Conservation (phyloP, 2,329 filamentous ascomycete species). For the Exophiala dermatitidis region DNA sequence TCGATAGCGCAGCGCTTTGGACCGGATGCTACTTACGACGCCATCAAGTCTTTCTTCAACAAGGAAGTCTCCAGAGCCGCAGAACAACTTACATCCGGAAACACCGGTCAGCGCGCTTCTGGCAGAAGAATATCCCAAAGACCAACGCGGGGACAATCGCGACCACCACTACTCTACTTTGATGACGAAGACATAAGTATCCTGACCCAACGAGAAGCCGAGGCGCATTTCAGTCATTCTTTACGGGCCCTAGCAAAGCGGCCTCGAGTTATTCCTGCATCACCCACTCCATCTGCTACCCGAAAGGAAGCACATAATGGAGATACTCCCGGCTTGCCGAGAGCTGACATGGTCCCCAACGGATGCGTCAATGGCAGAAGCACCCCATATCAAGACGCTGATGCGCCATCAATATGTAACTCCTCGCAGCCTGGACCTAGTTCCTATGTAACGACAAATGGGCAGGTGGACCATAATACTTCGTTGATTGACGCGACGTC, state of each 20-base stretch:
- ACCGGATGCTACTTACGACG: constrained; percentile 11
- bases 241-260: constrained; percentile 13
- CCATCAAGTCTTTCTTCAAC: constrained; percentile 18
- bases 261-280: constrained; percentile 5
- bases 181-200: constrained; percentile 20
- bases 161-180: constrained; percentile 11
- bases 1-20: constrained; percentile 17
- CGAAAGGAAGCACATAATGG: neutral
- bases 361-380: neutral
- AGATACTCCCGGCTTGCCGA: neutral
- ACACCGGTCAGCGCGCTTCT: constrained; percentile 4
- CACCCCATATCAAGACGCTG: neutral
- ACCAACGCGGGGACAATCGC: neutral
- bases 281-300: neutral
- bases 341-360: neutral
- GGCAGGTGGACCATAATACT: neutral
- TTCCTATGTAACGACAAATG: constrained; percentile 1
- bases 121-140: neutral
- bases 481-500: neutral
- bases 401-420: neutral
- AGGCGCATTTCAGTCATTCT: constrained; percentile 9
- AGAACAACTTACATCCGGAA: constrained; percentile 5
- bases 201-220: constrained; percentile 11
- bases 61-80: constrained; percentile 16
- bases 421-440: neutral